Evolutionary conservation across 257 asterid genomes (phyloP).

Genomic region (Oldenlandia corymbosa): DNA sequence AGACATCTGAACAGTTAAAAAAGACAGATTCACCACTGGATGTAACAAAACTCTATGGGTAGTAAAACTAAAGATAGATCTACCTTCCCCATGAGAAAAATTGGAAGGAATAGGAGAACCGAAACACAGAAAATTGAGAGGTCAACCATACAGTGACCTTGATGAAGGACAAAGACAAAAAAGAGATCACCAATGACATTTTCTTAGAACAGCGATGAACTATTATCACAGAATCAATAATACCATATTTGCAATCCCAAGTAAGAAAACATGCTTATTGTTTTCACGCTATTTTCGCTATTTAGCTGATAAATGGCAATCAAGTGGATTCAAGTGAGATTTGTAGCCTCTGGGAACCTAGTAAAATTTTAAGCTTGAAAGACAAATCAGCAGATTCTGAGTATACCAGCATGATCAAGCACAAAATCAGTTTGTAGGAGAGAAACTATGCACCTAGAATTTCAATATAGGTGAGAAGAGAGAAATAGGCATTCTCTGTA

Average conservation of each 20-base stretch:
- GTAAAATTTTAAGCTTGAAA: background rate
- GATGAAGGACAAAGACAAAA: background rate
- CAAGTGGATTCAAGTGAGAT: background rate
- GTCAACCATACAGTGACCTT: background rate
- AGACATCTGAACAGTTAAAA: conserved; percentile 42
- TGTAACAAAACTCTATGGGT: background rate
- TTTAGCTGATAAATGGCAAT: background rate
- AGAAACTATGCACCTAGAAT: background rate
- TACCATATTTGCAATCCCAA: background rate
- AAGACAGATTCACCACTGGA: background rate
- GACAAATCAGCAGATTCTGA: background rate
- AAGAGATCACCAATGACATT: background rate
- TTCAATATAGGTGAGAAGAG: background rate
- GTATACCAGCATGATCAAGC: background rate
- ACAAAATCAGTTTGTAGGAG: background rate
- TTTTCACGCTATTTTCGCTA: background rate
- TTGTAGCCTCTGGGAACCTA: background rate
- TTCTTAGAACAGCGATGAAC: background rate
- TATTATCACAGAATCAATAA: background rate
- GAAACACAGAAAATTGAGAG: background rate
- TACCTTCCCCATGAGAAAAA: background rate
- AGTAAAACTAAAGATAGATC: background rate
- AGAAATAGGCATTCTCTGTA: background rate
- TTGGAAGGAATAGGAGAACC: background rate
- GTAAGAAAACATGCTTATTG: background rate